These are phyloP conservation scores for Cystobasidium slooffiae DNA, from an alignment of 1,284 basidiomycete genomes.

Conservation along the genomic window DNA sequence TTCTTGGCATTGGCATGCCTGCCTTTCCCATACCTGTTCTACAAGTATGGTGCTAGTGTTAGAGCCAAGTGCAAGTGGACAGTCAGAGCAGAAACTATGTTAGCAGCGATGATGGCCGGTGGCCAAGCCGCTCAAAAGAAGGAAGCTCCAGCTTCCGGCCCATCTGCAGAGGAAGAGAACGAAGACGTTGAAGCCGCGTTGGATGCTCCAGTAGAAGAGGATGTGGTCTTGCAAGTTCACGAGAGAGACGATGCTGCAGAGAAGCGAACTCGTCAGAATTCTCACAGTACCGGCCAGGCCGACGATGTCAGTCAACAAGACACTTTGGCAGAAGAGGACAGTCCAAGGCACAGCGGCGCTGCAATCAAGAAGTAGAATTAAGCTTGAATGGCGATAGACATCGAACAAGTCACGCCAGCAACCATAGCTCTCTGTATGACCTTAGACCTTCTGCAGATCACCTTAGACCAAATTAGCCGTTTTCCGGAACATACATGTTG, in stretches of 20 bases:
- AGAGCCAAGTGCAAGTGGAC: conserved; percentile 51
- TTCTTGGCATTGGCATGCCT: conserved; percentile 34
- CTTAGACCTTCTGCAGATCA: too few relatives aligned
- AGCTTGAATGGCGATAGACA: too few relatives aligned
- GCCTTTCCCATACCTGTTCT: conserved; percentile 63
- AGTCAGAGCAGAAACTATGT: conserved; percentile 21
- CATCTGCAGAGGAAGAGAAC: conserved; percentile 1
- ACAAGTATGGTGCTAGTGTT: conserved; percentile 57
- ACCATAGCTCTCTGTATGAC: too few relatives aligned
- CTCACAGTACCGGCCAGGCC: too few relatives aligned
- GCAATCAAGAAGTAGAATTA: too few relatives aligned
- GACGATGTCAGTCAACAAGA: too few relatives aligned
- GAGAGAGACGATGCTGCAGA: neutral
- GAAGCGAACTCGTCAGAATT: neutral
- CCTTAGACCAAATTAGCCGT: too few relatives aligned
- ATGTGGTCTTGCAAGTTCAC: neutral
- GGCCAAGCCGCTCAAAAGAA: conserved; percentile 24
- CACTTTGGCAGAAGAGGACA: too few relatives aligned
- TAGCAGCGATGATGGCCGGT: conserved; percentile 27
- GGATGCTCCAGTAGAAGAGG: neutral
- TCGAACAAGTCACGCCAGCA: too few relatives aligned
- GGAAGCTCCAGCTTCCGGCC: neutral
- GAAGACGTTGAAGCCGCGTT: neutral
- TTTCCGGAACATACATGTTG: too few relatives aligned
- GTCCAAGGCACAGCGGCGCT: too few relatives aligned